Evolutionary conservation across 768 basidiomycete species (phyloP).

Genomic region (Jaapia argillacea): DNA sequence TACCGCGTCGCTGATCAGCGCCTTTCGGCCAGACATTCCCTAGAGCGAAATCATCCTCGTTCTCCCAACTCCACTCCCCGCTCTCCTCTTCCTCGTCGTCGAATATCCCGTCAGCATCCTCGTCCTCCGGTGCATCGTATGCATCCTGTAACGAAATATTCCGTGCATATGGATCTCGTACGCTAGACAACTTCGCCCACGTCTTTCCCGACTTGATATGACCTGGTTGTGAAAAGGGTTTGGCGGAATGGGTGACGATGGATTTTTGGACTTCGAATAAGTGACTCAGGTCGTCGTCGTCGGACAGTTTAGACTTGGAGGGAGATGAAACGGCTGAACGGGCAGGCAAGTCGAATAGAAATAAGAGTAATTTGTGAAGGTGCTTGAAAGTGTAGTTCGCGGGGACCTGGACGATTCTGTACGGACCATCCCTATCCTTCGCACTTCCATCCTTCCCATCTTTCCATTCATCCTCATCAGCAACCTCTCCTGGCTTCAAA

Average conservation of each 20-base stretch:
- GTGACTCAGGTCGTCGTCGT: conserved; percentile 30
- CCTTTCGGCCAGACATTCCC: conserved; percentile 45
- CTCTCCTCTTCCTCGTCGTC: conserved; percentile 22
- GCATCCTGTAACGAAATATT: conserved; percentile 20
- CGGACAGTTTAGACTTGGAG: conserved; percentile 8
- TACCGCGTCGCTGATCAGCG: conserved; percentile 31
- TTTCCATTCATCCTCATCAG: background rate
- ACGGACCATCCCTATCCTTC: conserved; percentile 34
- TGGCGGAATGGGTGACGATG: conserved; percentile 28
- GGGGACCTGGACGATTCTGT: conserved; percentile 61
- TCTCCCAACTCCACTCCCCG: conserved; percentile 55
- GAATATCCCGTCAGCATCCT: conserved; percentile 24
- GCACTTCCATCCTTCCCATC: background rate
- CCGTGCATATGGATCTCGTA: conserved; percentile 35
- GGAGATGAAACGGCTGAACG: too few species aligned
- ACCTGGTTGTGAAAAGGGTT: conserved; percentile 31
- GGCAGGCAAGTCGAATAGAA: conserved; percentile 46
- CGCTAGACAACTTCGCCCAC: conserved; percentile 40
- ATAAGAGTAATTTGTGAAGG: conserved; percentile 50
- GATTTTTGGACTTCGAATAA: conserved; percentile 51
- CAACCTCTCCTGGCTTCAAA: conserved; percentile 34
- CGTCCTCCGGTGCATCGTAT: conserved; percentile 10
- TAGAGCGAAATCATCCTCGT: conserved; percentile 57
- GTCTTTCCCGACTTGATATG: conserved; percentile 42
- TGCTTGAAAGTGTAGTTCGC: conserved; percentile 61